Percentiles rank a stretch among this genome's conserved stretches.
phyloP scores from a whole-genome alignment of 495 filamentous ascomycete species.

The Hypoxylon perforatum region DNA sequence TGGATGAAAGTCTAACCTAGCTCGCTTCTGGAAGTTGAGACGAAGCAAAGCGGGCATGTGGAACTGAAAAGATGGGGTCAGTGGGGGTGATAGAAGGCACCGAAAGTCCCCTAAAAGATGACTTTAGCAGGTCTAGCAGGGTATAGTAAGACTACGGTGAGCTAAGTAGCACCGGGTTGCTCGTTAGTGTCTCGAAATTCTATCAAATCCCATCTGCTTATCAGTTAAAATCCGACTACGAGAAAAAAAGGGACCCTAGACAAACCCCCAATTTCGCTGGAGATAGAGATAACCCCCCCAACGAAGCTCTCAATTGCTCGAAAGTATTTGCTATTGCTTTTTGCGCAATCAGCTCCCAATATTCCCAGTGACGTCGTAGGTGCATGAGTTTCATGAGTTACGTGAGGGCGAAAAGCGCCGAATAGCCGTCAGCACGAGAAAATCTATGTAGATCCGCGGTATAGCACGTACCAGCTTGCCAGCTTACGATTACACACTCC shows the following conservation, averaged over 20 bases:
- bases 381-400: neutral
- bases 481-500: too few species aligned
- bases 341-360: constrained; percentile 23
- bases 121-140: too few species aligned
- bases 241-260: neutral
- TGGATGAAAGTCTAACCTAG: constrained; percentile 22
- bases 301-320: constrained; percentile 29
- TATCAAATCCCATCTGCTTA: neutral
- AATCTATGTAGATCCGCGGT: constrained; percentile 18
- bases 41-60: constrained; percentile 22
- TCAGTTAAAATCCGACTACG: constrained; percentile 16
- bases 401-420: neutral
- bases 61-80: constrained; percentile 23
- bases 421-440: constrained; percentile 10
- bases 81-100: constrained; percentile 11
- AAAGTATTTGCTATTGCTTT: constrained; percentile 23
- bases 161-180: constrained; percentile 5
- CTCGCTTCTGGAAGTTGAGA: constrained; percentile 38
- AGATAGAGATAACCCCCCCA: constrained; percentile 27
- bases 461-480: neutral
- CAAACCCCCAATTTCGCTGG: neutral
- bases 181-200: neutral
- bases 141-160: constrained; percentile 4
- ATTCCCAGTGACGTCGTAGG: constrained; percentile 32
- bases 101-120: constrained; percentile 19